These are phyloP conservation scores for Ambrosia artemisiifolia DNA, from an alignment of 129 eudicot genomes.

Conservation along the genomic window DNA sequence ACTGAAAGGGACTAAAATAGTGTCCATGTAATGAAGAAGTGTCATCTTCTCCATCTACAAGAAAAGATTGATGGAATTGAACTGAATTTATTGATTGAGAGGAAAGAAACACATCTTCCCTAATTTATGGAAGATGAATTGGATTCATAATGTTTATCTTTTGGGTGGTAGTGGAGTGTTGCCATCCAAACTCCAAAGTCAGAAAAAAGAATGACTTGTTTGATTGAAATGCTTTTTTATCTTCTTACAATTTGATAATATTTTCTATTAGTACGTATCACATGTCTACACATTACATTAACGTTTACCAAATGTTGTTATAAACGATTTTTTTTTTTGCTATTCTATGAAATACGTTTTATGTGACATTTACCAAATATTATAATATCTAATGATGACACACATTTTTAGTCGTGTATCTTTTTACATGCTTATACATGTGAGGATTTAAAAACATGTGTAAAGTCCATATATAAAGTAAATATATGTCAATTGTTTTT, in stretches of 20 bases:
- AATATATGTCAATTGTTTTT: too few species aligned
- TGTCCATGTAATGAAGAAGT: conserved; percentile 46
- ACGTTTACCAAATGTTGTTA: neutral
- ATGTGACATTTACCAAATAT: neutral
- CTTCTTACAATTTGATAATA: neutral
- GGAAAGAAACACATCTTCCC: conserved; percentile 5
- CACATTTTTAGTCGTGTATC: neutral
- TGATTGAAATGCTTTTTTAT: conserved; percentile 1
- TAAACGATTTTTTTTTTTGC: neutral
- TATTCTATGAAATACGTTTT: neutral
- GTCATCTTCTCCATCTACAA: conserved; percentile 26
- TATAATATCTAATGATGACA: neutral
- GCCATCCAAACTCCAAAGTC: conserved; percentile 25
- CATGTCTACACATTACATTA: neutral
- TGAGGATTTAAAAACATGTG: neutral
- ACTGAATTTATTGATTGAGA: conserved; percentile 19
- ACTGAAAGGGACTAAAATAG: conserved; percentile 71
- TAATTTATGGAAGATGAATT: conserved; percentile 32
- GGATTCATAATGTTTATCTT: conserved; percentile 25
- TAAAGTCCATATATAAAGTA: too few species aligned
- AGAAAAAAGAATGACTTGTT: conserved; percentile 13
- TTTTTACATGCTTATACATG: neutral
- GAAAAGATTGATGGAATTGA: conserved; percentile 13
- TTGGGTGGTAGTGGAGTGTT: conserved; percentile 32
- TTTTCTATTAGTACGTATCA: neutral